Base-by-base conservation (phyloP, 2,329 filamentous ascomycete genomes). In the Ophiognomonia clavigignenti-juglandacearum region DNA sequence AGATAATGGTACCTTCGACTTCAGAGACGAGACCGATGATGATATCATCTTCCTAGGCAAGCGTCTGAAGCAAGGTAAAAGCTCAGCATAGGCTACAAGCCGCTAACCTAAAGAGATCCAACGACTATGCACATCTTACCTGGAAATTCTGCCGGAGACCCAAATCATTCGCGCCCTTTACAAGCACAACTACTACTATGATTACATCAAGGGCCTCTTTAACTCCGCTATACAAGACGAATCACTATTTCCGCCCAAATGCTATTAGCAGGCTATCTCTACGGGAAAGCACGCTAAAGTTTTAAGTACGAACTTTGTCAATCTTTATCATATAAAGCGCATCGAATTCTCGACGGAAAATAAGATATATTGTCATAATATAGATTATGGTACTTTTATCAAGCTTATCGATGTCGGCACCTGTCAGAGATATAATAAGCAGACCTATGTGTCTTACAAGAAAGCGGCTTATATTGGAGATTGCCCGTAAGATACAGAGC, bases 391-490 rank as follows among this genome's bases (percentile, higher is more conserved):
- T 0, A 52, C 59, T 0, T 82, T 80, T 53, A 70, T 82, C 6
- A 62, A 59, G 4, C 0, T 47, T 54, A 0, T 1, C 4, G 59
- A 68, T 0, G 29, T 66, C 0, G 77, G 64, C 0, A 60, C 44
- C 0, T 83, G 78, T 32, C 45, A 52, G 0, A n/a, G 54, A 0
- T 83, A 80, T 50, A 1, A 23, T 0, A 48, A 40, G 0, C 54
- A 40, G 2, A 83, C 79, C 0, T 84, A 79, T 52, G 58, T 54
- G 0, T 56, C 60, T 0, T 83, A 79, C 65, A 82, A 82, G 54
- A 56, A 51, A 0, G 43, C 47, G 2, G 54, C 59, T 0, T 78
- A 83, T 45, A 18, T 29, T 0, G 69, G 65, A 0, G 70, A 77
- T 16, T 83, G 77, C 49, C 70, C 71, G 0, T 42, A 69, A 0